Conservation (phyloP, 805 yeast species). For the Kodamaea sagamina region DNA sequence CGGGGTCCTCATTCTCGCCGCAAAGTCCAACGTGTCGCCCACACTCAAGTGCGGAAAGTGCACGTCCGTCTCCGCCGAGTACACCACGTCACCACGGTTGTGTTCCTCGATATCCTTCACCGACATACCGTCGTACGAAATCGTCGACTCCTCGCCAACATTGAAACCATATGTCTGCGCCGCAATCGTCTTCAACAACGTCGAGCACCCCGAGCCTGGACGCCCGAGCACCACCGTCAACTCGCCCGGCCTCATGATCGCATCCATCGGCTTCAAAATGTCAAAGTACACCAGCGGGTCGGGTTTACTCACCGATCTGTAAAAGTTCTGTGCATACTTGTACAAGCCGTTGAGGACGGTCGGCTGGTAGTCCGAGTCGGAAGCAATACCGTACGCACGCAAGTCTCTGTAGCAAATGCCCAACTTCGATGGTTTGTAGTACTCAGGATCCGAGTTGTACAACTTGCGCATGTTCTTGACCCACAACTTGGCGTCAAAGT, state of each 20-base stretch:
- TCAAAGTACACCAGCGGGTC: constrained; percentile 31
- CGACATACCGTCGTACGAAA: constrained; percentile 38
- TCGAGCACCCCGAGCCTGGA: constrained; percentile 46
- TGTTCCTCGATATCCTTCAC: constrained; percentile 30
- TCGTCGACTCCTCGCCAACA: constrained; percentile 32
- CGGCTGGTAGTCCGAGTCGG: constrained; percentile 67
- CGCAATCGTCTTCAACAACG: constrained; percentile 41
- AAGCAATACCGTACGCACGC: constrained; percentile 64
- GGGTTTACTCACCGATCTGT: constrained; percentile 20
- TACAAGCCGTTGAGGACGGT: constrained; percentile 50
- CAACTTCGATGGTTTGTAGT: constrained; percentile 60
- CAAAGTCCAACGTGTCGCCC: constrained; percentile 57
- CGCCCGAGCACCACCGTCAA: constrained; percentile 43
- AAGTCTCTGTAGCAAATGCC: constrained; percentile 61
- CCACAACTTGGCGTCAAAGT: constrained; percentile 65
- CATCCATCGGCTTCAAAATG: constrained; percentile 39
- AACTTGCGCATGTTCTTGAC: constrained; percentile 62
- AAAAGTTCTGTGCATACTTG: constrained; percentile 19
- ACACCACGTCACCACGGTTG: constrained; percentile 41
- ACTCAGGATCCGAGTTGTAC: constrained; percentile 55
- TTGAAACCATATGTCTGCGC: constrained; percentile 41
- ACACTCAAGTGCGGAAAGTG: constrained; percentile 60
- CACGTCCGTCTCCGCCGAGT: constrained; percentile 55
- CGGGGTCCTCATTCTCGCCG: constrained; percentile 52
- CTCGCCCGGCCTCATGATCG: constrained; percentile 40